Base-by-base conservation (phyloP, 2,329 filamentous ascomycete genomes). In the Fusarium continuum region DNA sequence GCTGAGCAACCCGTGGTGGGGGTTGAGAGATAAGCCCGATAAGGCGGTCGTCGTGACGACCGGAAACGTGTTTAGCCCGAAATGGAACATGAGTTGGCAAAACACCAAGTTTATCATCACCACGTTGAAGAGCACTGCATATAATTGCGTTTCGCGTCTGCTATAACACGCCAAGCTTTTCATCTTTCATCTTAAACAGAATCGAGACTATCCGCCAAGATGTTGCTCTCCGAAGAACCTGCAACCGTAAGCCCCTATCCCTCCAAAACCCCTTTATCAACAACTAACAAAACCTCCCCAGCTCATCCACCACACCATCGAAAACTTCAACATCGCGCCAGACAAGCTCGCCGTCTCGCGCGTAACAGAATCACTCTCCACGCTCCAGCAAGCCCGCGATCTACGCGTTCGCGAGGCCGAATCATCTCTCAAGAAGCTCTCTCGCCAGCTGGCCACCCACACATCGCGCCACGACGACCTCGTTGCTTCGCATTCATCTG, bases 161-260 rank as follows among this genome's bases (percentile, higher is more conserved):
- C 25, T 5, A 29, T 23, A 9, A 22, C 8, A 34, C 5, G n/a
- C 6, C 36, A 16, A 25, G 14, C 10, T 17, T 3, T 8, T 8
- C 6, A 22, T 6, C 6, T 4, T n/a, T 14, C 2, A 6, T 9
- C 8, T 9, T 3, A 17, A 28, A 17, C 5, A 45, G 10, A 13
- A 3, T 17, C 13, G 11, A n/a, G 2, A 25, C 5, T 16, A 29
- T 4, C 54, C 53, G 49, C 60, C 80, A 92, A 79, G 65, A 97
- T 98, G 91, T 85, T 97, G 75, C 91, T 98, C 79, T 92, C 96
- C 79, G 93, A 97, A 80, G 91, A 95, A 76, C 94, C 93, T 67
- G 91, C 91, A 38, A 90, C 89, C 38, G 92, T 96, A 86, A 60
- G 86, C 41, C 39, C 26, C n/a, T 20, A 22, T 19, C 6, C 23